Base-by-base conservation (phyloP, 495 filamentous ascomycete species). In the Hyaloscypha hepaticicola region DNA sequence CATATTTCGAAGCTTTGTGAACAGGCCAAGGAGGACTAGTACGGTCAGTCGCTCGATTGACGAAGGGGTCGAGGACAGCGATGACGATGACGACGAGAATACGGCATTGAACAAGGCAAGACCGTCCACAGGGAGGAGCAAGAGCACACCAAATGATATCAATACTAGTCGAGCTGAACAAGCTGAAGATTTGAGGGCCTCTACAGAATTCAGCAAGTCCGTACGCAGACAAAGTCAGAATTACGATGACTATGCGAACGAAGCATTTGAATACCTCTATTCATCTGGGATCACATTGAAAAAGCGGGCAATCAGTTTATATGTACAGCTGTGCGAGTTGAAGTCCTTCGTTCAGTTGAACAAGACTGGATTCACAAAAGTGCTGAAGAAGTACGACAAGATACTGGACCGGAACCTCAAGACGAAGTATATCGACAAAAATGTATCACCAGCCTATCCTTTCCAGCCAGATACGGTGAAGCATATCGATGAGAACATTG, bases 371-470 rank as follows among this genome's bases (percentile, higher is more conserved):
- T 99, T 99, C 76, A 83, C 86, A 49, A 99, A 99, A 77, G 92
- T 93, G 3, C 76, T 97, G 68, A 99, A 99, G 79, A 99, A 99
- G 74, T 99, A 95, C 72, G 95, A 99, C 80, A 99, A 99, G 81
- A 97, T 90, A 58, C 78, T 95, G 31, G 88, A 97, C 72, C 88
- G 87, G 41, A 87, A 84, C 58, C 79, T 98, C 24, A 91, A 91
- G 55, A 73, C 82, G 16, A 79, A 81, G 61, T 99, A 97, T 72
- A 84, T 97, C 66, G 81, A 84, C 63, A 74, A 84, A n/a, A 79
- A 78, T 58, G 91, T 98, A 53, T 80, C 88, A 50, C 76, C 84
- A 2, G 87, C 91, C 0, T 87, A 91, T 69, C 88, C 91, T 22
- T 99, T 99, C 76, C 78, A 80, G 14, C 79, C 83, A 24, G 78